Conservation (phyloP, 2,329 filamentous ascomycete genomes). For the Neospermospora avenae region DNA sequence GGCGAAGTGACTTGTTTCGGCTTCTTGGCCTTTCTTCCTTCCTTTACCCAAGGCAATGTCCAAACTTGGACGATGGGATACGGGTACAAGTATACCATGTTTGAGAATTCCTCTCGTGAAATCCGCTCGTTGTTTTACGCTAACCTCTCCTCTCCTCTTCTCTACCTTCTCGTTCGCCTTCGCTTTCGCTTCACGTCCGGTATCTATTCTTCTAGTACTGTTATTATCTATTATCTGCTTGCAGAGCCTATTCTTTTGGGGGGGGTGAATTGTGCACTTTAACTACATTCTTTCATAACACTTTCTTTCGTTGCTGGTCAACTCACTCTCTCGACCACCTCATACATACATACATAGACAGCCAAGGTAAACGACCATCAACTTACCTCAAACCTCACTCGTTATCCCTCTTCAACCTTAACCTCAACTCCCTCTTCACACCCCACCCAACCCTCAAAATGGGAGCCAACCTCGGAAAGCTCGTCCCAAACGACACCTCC, state of each 20-base stretch:
- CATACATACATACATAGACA: not conserved
- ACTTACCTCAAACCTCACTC: not conserved
- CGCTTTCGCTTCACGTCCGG: not conserved
- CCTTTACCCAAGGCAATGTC: not conserved
- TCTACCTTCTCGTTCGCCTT: not conserved
- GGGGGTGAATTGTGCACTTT: not conserved
- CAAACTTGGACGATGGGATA: not conserved
- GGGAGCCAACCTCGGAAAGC: slow-evolving; percentile 7
- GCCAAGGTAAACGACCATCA: no score
- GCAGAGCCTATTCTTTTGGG: not conserved
- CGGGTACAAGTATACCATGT: not conserved
- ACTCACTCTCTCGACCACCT: not conserved
- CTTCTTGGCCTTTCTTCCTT: not conserved
- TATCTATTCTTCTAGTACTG: not conserved
- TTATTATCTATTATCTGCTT: not conserved
- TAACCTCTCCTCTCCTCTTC: not conserved
- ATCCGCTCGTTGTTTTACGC: no score
- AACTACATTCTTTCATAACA: not conserved
- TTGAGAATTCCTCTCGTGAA: not conserved
- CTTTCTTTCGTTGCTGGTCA: slow-evolving; percentile 9
- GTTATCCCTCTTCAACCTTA: not conserved
- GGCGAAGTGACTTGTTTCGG: not conserved
- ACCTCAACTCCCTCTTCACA: no score
- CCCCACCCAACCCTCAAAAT: not conserved
- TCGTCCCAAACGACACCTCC: not conserved